Base-by-base conservation (phyloP, 257 asterid genomes). In the Prunella vulgaris region DNA sequence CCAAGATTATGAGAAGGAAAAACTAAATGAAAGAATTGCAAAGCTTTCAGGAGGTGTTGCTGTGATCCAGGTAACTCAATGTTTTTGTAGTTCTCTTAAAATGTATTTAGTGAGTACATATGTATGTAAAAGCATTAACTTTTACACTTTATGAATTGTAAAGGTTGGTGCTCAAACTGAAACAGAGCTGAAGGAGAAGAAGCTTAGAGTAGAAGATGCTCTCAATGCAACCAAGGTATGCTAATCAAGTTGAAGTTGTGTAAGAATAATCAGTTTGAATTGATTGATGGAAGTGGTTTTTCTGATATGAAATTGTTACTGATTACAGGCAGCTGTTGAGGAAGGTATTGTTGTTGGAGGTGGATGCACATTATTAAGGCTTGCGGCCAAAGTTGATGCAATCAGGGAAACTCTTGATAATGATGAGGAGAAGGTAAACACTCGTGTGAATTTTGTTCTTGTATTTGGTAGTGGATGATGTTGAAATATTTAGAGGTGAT, bases 81-180 rank as follows among this genome's bases (percentile, higher is more conserved):
- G 25, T 20, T 12, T 20, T 13, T 35, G 27, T 51, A 52, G 8
- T 49, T 46, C 13, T 13, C 9, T 46, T 14, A 3, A 17, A 24
- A 13, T 25, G 14, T 25, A 2, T 7, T 46, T 44, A 3, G 0
- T 9, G 0, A 6, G 17, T 24, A 32, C 20, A n/a, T 51, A 2
- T 32, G 37, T 64, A 49, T 25, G 9, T 24, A 17, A 21, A 25
- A 7, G 10, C 42, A 15, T 49, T 30, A 10, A 22, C 28, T 14
- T 7, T n/a, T 40, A 12, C 17, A 27, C 15, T n/a, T 48, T 37
- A 38, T 70, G 75, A 61, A 52, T 49, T 38, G 5, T 83, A 76
- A 75, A 93, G 99, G 97, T 93, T 63, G 99, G 99, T 65, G 99
- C 99, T 1, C 97, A 93, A 87, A 93, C 99, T 62, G 99, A 90